Base-by-base conservation (phyloP, 225 moss, liverwort and hornwort genomes). In the Sphagnum contortum region DNA sequence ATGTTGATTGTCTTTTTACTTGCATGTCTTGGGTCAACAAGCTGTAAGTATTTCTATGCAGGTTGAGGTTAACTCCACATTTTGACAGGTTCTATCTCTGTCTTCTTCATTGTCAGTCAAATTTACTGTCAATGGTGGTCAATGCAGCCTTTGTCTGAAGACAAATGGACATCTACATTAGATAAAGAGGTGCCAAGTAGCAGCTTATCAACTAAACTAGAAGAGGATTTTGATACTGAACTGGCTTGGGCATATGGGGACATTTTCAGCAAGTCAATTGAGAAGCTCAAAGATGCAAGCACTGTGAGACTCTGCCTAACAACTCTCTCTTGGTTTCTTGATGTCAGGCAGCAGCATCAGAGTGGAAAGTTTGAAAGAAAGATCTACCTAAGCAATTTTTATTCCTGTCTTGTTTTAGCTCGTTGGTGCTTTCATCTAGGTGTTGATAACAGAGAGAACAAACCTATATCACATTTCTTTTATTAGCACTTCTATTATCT, bases 161-260 rank as follows among this genome's bases (percentile, higher is more conserved):
- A 81, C 71, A 81, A 85, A 69, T 81, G 85, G 85, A 76, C 74
- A 62, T 78, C 81, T 70, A 81, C 78, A 69, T 85, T 81, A 76
- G 76, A 76, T 44, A 81, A 79, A 60, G 78, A 85, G 69, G 76
- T 81, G 65, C 78, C 78, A 56, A 76, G 78, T 62, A 79, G 78
- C 12, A 70, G 72, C 54, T 76, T 79, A 13, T 68, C 79, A 63
- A 79, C 79, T 47, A 82, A 69, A 65, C 72, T 82, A 66, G 86
- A 81, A 60, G 73, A 75, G 48, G 76, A 74, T 68, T 57, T 77
- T 63, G 79, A 81, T 68, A 47, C 14, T 61, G 61, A 61, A 61
- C 59, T 81, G 55, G 68, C 75, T 57, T 68, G 12, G 48, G 57
- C 57, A 46, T 74, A 65, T 48, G 71, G 77, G 60, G 68, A 72